Conservation (phyloP, 495 filamentous ascomycete species). For the Xylaria palmicola region DNA sequence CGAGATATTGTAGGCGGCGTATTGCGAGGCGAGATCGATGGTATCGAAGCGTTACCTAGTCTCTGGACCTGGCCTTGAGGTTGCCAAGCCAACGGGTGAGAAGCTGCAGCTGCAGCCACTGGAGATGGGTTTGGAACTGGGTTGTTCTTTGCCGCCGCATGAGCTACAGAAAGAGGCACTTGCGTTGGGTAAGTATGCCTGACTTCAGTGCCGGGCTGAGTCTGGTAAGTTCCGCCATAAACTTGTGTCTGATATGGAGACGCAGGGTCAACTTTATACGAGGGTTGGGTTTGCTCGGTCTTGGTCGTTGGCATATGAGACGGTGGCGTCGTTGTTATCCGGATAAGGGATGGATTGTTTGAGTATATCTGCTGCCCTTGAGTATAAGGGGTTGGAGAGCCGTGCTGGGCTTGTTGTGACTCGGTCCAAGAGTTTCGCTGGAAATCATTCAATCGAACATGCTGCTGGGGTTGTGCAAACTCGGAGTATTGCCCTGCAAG, state of each 20-base stretch:
- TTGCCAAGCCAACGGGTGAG: not conserved
- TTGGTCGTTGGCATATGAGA: not conserved
- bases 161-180: not conserved
- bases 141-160: not conserved
- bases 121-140: not conserved
- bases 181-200: not conserved
- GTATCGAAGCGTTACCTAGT: not conserved
- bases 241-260: constrained; percentile 1
- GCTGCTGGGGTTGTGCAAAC: constrained; percentile 4
- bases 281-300: not conserved
- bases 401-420: constrained; percentile 1
- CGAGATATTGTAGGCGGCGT: not conserved
- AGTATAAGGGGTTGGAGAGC: not conserved
- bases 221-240: not conserved
- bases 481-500: not conserved
- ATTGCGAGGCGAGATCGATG: not conserved
- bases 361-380: constrained; percentile 14
- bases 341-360: not conserved
- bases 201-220: not conserved
- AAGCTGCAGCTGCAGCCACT: not conserved
- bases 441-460: constrained; percentile 7
- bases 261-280: not conserved
- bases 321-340: not conserved
- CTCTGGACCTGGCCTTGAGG: constrained; percentile 5
- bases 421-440: constrained; percentile 2